Evolutionary conservation across 2,329 filamentous ascomycete species (phyloP).

Genomic region (Drechslera avenae): DNA sequence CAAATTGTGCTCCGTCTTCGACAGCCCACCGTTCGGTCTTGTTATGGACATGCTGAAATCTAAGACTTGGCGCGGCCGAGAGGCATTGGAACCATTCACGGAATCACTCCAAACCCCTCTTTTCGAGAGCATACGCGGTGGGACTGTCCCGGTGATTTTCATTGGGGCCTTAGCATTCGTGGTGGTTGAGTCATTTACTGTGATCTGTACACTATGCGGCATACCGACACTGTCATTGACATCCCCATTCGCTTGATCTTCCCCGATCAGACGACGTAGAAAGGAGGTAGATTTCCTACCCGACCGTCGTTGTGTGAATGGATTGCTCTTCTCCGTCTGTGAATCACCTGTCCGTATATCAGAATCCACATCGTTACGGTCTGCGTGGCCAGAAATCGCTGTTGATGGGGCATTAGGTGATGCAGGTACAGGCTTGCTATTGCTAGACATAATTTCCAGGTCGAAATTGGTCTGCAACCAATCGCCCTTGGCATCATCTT

Average conservation of each 20-base stretch:
- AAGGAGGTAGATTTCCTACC: constrained; percentile 27
- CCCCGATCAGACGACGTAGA: constrained; percentile 34
- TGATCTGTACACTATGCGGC: constrained; percentile 1
- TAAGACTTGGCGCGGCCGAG: neutral
- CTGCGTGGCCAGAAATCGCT: constrained; percentile 48
- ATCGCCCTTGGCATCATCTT: constrained; percentile 6
- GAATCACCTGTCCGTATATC: constrained; percentile 32
- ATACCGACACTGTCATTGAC: neutral
- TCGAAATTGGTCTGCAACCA: constrained; percentile 7
- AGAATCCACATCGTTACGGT: constrained; percentile 35
- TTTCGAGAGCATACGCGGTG: neutral
- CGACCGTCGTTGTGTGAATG: constrained; percentile 27
- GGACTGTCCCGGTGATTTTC: neutral
- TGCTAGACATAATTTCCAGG: constrained; percentile 47
- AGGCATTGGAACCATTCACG: neutral
- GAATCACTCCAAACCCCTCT: too few relatives aligned
- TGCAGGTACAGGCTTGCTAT: constrained; percentile 50
- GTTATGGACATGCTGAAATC: neutral
- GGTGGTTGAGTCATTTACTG: neutral
- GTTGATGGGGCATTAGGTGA: constrained; percentile 48
- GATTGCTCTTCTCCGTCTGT: constrained; percentile 36
- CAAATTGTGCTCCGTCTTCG: neutral
- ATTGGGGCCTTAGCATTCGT: neutral
- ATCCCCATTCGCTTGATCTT: constrained; percentile 2
- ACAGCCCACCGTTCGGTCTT: neutral